phyloP scores from a whole-genome alignment of 768 basidiomycete genomes.

The Xerocomellus intermedius region DNA sequence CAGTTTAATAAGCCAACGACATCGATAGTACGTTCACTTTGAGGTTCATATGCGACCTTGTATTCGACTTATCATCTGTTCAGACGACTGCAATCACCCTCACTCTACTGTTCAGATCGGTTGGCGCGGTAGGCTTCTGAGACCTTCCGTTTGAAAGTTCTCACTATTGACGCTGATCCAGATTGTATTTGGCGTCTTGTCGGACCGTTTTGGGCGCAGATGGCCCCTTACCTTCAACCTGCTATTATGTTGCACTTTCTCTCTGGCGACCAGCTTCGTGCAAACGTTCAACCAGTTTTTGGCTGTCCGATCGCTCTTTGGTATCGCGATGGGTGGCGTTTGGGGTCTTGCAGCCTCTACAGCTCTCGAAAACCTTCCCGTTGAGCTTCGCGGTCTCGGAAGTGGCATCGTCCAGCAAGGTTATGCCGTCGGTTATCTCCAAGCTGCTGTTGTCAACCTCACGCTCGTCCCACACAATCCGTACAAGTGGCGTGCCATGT shows the following conservation, averaged over 20 bases:
- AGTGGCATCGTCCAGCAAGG: conserved; percentile 89
- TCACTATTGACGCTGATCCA: conserved; percentile 7
- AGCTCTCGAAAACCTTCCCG: conserved; percentile 86
- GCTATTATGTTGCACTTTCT: conserved; percentile 64
- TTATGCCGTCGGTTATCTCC: conserved; percentile 85
- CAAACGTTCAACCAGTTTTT: conserved; percentile 77
- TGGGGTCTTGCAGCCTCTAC: conserved; percentile 87
- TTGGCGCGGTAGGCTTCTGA: conserved; percentile 54
- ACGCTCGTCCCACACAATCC: conserved; percentile 42
- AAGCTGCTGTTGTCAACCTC: conserved; percentile 84
- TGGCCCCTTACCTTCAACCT: conserved; percentile 87
- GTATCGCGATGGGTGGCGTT: conserved; percentile 85
- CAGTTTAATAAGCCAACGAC: conserved; percentile 48
- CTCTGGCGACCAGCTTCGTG: conserved; percentile 80
- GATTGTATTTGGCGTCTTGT: conserved; percentile 75
- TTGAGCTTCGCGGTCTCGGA: conserved; percentile 84
- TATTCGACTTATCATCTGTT: not conserved
- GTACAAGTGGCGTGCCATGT: conserved; percentile 70
- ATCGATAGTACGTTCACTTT: conserved; percentile 40
- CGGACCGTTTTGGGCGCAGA: conserved; percentile 89
- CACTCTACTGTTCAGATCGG: conserved; percentile 83
- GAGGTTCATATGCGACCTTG: not conserved
- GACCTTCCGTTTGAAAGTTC: not conserved
- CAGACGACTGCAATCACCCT: conserved; percentile 85
- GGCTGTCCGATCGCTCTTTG: conserved; percentile 77